Evolutionary conservation across 1,139 yeast genomes (phyloP).

Genomic region (Saccharomyces hybrid): DNA sequence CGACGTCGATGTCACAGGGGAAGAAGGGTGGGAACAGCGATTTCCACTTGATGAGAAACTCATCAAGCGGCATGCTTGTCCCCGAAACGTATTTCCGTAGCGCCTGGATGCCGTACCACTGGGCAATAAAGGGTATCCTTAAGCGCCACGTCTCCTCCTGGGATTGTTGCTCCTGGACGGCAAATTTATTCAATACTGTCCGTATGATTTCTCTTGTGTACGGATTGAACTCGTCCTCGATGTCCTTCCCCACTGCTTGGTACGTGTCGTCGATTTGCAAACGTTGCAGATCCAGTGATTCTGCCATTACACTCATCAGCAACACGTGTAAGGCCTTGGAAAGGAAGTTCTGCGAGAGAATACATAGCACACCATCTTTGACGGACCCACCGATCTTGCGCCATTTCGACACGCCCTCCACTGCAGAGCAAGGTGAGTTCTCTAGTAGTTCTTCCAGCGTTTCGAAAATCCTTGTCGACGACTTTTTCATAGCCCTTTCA

Average conservation of each 20-base stretch:
- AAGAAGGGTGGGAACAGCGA: conserved; percentile 57
- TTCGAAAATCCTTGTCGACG: neutral
- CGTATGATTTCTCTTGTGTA: conserved; percentile 35
- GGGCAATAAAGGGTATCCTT: conserved; percentile 32
- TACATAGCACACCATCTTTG: conserved; percentile 36
- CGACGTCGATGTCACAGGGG: conserved; percentile 47
- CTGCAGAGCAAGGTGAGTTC: conserved; percentile 48
- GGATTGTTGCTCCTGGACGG: conserved; percentile 12
- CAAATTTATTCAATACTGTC: conserved; percentile 44
- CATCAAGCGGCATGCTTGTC: conserved; percentile 34
- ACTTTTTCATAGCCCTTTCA: conserved; percentile 3
- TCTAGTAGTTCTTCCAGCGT: conserved; percentile 38
- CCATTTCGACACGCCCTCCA: conserved; percentile 51
- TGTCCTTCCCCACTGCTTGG: conserved; percentile 23
- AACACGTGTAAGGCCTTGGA: conserved; percentile 37
- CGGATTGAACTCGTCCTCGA: conserved; percentile 23
- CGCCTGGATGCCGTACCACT: conserved; percentile 55
- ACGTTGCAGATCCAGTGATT: conserved; percentile 32
- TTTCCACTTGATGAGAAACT: conserved; percentile 56
- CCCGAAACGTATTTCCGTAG: conserved; percentile 35
- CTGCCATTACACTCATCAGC: conserved; percentile 45
- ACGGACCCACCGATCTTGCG: conserved; percentile 48
- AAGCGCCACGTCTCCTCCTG: neutral
- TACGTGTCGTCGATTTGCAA: conserved; percentile 27
- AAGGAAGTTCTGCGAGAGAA: conserved; percentile 34